Base-by-base conservation (phyloP, 768 basidiomycete genomes). In the Russula dissimulans region DNA sequence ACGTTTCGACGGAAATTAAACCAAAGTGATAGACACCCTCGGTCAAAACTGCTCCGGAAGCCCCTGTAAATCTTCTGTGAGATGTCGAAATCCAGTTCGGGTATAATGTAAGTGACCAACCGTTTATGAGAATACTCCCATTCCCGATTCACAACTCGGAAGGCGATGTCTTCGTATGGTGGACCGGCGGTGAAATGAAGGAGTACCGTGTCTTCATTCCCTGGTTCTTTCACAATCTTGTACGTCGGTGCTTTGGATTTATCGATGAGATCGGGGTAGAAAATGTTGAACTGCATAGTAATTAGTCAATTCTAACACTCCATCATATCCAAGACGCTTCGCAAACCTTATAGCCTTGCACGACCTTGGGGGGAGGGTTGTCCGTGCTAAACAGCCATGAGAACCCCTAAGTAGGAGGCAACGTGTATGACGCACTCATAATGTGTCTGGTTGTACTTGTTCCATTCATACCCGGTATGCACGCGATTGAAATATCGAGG, bases 391-490 rank as follows among this genome's bases (percentile, higher is more conserved):
- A 52, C 59, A 18, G 51, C 71, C 56, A 72, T 61, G 63, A 46
- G 60, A 67, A 43, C 47, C 43, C 57, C 60, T 47, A 14, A 18
- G 34, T n/a, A 47, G 22, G 14, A 63, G 15, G 49, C 51, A 51
- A 59, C 41, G 58, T 43, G 44, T 17, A 46, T 57, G 22, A 80
- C 90, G 65, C 76, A 95, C 92, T 97, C 97, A 73, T 98, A 99
- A 75, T 98, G 97, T 4, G 97, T 98, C 72, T 98, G 95, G 72
- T 98, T 98, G 73, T 98, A 99, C 77, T 97, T 98, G 78, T 95
- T 98, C 97, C 97, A 99, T 71, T 99, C 97, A 70, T 95, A 99
- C 31, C 97, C 97, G 34, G 97, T 99, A 69, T 98, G 94, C 29
- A 98, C 97, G 59, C 97, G 86, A 70, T 99, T 99, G 77, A 98